phyloP scores from a whole-genome alignment of 1,284 basidiomycete species.

The Rhodotorula sp. region DNA sequence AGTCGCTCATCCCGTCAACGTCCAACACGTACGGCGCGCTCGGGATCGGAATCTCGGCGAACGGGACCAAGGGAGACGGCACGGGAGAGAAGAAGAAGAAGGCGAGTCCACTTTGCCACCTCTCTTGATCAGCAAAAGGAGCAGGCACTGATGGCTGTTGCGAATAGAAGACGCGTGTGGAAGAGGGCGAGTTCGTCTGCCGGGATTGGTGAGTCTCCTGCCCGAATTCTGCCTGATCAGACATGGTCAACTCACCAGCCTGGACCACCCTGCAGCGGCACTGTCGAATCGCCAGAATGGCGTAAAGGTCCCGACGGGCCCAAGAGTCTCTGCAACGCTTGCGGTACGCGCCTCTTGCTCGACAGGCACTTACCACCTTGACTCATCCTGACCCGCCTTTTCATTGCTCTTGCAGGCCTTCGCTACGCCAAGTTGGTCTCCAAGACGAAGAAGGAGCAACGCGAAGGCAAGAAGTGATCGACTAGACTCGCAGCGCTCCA shows the following conservation, averaged over 20 bases:
- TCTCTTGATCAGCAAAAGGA: too few species aligned
- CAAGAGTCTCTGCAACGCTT: conserved; percentile 42
- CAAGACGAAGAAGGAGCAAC: conserved; percentile 36
- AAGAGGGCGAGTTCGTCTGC: conserved; percentile 61
- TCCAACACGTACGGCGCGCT: conserved; percentile 44
- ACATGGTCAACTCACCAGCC: not conserved
- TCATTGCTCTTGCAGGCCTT: conserved; percentile 58
- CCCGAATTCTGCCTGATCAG: not conserved
- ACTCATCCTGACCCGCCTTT: not conserved
- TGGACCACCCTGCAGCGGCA: conserved; percentile 17
- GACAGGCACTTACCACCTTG: not conserved
- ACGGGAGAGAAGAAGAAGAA: conserved; percentile 45
- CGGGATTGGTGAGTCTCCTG: conserved; percentile 21
- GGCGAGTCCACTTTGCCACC: conserved; percentile 6
- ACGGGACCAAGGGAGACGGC: conserved; percentile 30
- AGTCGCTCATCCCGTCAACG: conserved; percentile 39
- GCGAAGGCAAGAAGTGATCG: conserved; percentile 5
- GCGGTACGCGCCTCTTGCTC: conserved; percentile 28
- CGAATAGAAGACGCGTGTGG: conserved; percentile 67
- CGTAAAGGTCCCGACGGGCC: conserved; percentile 49
- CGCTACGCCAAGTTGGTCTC: conserved; percentile 68
- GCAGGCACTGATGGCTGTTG: conserved; percentile 58
- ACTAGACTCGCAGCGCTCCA: not conserved
- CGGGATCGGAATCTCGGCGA: conserved; percentile 43
- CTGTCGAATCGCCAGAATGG: conserved; percentile 40